These are phyloP conservation scores for Eimeria necatrix DNA, from an alignment of 169 alveolate species.

Conservation along the genomic window DNA sequence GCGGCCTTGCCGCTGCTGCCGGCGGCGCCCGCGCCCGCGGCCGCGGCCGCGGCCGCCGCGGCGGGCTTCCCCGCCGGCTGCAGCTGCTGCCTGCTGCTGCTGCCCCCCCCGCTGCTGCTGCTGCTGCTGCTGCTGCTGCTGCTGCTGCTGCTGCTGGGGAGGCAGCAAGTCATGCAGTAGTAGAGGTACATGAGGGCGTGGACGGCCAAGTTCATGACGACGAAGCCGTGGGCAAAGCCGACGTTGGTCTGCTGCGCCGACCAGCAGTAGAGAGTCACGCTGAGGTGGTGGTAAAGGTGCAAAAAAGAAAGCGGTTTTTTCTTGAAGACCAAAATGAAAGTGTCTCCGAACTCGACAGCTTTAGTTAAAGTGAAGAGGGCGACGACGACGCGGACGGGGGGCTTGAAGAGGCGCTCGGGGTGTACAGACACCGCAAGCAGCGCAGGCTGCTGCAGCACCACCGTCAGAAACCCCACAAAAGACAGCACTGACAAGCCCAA, in stretches of 20 bases:
- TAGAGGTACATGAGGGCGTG: conserved; percentile 88
- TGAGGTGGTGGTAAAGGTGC: conserved; percentile 87
- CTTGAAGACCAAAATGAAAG: conserved; percentile 82
- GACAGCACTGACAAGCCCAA: conserved; percentile 51
- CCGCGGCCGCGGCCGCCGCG: background rate
- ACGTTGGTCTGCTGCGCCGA: conserved; percentile 85
- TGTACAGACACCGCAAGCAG: conserved; percentile 39
- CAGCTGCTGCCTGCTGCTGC: background rate
- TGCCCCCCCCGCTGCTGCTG: background rate
- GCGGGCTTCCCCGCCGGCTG: background rate
- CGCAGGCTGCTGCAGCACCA: conserved; percentile 71
- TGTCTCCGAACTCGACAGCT: conserved; percentile 87
- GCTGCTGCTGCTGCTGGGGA: conserved; percentile 62
- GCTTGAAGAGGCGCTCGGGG: conserved; percentile 68
- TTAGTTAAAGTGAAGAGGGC: conserved; percentile 85
- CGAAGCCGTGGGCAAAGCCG: conserved; percentile 87
- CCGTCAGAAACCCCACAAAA: conserved; percentile 63
- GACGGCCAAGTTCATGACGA: conserved; percentile 84
- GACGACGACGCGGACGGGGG: conserved; percentile 85
- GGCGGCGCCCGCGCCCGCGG: conserved; percentile 4
- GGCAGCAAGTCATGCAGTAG: conserved; percentile 82
- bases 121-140: conserved; percentile 18
- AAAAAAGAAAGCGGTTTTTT: conserved; percentile 86
- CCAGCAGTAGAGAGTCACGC: conserved; percentile 87
- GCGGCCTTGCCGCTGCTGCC: conserved; percentile 38